A percentile compares a stretch with the other conserved stretches of the same genome.
Conservation (phyloP, 106 monocot species). For the Dactylorhiza incarnata region DNA sequence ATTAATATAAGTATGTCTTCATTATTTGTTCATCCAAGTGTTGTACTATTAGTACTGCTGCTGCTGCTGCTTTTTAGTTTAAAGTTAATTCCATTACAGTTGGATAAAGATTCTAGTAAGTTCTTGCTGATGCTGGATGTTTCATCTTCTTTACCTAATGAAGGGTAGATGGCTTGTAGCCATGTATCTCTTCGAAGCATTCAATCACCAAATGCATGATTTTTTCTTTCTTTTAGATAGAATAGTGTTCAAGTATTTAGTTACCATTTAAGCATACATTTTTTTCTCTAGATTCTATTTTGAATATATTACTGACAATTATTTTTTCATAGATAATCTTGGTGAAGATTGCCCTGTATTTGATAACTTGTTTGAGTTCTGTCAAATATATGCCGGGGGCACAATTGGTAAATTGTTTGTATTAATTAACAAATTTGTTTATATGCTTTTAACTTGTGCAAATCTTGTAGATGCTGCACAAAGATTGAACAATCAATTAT, state of each 20-base stretch:
- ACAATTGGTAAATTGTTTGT: constrained; percentile 58
- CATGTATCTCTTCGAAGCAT: background rate
- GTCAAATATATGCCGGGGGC: constrained; percentile 98
- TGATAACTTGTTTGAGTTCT: constrained; percentile 97
- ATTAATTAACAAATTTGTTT: background rate
- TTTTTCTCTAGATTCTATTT: constrained; percentile 2
- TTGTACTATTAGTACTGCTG: background rate
- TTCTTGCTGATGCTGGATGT: background rate
- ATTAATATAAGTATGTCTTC: background rate
- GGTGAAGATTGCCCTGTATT: constrained; percentile 98
- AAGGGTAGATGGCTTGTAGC: background rate
- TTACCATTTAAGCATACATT: background rate
- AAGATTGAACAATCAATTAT: constrained; percentile 75
- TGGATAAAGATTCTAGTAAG: background rate
- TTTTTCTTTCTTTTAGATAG: background rate
- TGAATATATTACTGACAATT: constrained; percentile 12
- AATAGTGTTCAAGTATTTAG: background rate
- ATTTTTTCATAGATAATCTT: constrained; percentile 60
- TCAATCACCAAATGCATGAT: background rate
- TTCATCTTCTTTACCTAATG: background rate
- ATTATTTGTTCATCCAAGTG: background rate
- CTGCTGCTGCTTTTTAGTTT: background rate
- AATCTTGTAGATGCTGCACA: constrained; percentile 72
- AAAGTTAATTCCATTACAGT: background rate
- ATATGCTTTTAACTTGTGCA: constrained; percentile 3